Conservation (phyloP, 805 yeast genomes). For the Hermanozyma aechmeae region DNA sequence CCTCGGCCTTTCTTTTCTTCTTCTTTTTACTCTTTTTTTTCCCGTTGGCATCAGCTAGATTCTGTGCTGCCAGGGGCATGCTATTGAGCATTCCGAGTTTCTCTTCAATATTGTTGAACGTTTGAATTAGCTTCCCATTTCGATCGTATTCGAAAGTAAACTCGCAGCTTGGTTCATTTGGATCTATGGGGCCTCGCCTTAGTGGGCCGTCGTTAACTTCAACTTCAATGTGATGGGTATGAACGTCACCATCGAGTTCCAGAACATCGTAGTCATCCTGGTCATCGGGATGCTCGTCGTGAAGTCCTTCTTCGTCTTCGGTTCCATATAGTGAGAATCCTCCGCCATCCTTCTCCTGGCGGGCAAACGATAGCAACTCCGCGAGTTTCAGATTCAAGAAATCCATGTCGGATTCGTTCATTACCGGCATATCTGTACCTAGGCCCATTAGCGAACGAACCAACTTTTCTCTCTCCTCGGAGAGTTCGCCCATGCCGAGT, state of each 20-base stretch:
- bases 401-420: not conserved
- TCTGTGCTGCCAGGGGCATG: no score
- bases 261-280: constrained; percentile 23
- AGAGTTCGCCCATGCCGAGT: no score
- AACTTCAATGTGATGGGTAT: constrained; percentile 32
- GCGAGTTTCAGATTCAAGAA: not conserved
- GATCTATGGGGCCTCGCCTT: constrained; percentile 10
- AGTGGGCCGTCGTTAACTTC: constrained; percentile 28
- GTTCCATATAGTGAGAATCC: constrained; percentile 28
- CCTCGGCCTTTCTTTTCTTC: constrained; percentile 5
- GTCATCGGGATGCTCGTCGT: constrained; percentile 20
- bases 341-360: no score
- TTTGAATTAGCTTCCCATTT: constrained; percentile 32
- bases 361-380: no score
- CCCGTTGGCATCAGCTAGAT: no score
- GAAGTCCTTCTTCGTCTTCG: constrained; percentile 30
- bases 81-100: constrained; percentile 24
- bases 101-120: constrained; percentile 29
- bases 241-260: constrained; percentile 20
- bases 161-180: constrained; percentile 33
- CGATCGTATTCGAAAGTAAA: constrained; percentile 36
- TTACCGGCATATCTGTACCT: no score
- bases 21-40: constrained; percentile 6
- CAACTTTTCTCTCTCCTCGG: no score
- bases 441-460: no score